phyloP scores from a whole-genome alignment of 768 basidiomycete species.

The Mycena latifolia region DNA sequence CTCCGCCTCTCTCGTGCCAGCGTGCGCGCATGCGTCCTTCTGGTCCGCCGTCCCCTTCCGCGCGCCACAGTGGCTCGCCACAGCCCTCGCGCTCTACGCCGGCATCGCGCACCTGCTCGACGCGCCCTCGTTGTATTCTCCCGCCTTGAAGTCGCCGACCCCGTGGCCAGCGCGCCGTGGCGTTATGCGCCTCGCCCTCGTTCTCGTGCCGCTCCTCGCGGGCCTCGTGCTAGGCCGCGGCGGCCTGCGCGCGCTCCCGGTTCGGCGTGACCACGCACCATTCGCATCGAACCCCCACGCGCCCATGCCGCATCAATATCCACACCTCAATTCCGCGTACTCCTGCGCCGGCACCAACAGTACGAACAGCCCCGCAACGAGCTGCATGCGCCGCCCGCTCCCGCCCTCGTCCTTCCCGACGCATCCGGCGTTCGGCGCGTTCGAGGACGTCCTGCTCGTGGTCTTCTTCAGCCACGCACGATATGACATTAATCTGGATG shows the following conservation, averaged over 20 bases:
- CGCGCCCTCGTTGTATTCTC: not conserved
- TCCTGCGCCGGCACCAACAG: not conserved
- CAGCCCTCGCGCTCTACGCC: slow-evolving; percentile 18
- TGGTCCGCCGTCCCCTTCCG: not conserved
- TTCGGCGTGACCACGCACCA: too few relatives aligned
- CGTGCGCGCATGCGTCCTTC: not conserved
- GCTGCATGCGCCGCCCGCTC: slow-evolving; percentile 4
- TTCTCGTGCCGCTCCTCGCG: too few relatives aligned
- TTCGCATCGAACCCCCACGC: not conserved
- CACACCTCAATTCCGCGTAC: not conserved
- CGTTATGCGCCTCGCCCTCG: not conserved
- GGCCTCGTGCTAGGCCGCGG: too few relatives aligned
- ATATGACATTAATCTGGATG: slow-evolving; percentile 61
- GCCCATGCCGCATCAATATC: not conserved
- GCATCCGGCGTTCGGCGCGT: slow-evolving; percentile 41
- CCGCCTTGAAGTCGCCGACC: not conserved
- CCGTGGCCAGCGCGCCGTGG: not conserved
- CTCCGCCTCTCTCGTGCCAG: not conserved
- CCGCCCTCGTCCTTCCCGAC: slow-evolving; percentile 7
- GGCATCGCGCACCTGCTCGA: slow-evolving; percentile 12
- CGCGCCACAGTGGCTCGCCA: slow-evolving; percentile 5
- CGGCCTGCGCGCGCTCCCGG: too few relatives aligned
- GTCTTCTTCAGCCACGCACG: slow-evolving; percentile 65
- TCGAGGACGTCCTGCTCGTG: slow-evolving; percentile 57
- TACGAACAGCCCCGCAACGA: too few relatives aligned